Evolutionary conservation across 805 yeast genomes (phyloP).

Genomic region (Yamadazyma paraphyllophila): DNA sequence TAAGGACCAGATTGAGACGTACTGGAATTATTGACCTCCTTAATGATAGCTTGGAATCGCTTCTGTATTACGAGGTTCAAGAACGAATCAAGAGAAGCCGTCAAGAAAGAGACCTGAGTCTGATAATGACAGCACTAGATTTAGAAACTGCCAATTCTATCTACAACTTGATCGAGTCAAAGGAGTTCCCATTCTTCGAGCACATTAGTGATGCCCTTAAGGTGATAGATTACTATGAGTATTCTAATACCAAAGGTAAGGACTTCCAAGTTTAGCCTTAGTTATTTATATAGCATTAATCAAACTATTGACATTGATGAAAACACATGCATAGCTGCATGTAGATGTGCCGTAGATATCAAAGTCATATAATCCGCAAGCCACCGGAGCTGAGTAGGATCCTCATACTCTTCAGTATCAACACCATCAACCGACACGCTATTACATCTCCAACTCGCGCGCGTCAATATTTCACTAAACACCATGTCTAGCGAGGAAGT

Average conservation of each 20-base stretch:
- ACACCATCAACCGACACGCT: neutral
- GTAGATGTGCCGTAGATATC: no score
- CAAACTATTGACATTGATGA: no score
- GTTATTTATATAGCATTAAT: slow-evolving; percentile 2
- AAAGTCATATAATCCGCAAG: no score
- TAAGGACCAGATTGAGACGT: slow-evolving; percentile 27
- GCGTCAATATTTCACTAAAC: neutral
- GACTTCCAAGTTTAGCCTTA: neutral
- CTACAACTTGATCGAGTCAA: slow-evolving; percentile 24
- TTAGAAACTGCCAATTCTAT: slow-evolving; percentile 17
- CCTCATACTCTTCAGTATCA: no score
- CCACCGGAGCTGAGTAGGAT: no score
- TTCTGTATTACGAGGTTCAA: slow-evolving; percentile 24
- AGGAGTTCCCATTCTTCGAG: slow-evolving; percentile 29
- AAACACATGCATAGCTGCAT: no score
- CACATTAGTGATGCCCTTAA: slow-evolving; percentile 40
- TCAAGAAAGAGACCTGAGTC: slow-evolving; percentile 3
- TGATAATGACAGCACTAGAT: neutral
- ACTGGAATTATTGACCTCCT: slow-evolving; percentile 32
- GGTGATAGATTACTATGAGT: slow-evolving; percentile 37
- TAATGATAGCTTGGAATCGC: slow-evolving; percentile 21
- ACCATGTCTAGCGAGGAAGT: neutral
- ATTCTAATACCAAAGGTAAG: neutral
- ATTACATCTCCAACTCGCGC: neutral
- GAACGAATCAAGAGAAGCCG: slow-evolving; percentile 2